Percentiles rank a stretch among this genome's conserved stretches.
These are phyloP conservation scores for Termitomyces eurrhizus DNA, from an alignment of 768 basidiomycete species.

Conservation along the genomic window DNA sequence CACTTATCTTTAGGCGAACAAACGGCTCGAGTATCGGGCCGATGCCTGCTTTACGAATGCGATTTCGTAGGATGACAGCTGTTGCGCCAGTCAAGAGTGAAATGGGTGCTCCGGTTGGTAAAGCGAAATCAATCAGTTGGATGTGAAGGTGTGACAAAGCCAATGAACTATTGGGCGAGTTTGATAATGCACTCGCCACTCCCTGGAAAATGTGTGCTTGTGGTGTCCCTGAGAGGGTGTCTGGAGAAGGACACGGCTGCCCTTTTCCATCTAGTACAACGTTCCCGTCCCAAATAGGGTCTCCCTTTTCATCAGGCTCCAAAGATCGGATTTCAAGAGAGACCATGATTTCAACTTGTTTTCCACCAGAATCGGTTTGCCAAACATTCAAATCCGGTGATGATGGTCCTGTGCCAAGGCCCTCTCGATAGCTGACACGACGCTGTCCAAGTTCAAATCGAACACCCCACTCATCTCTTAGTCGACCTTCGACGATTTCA, in stretches of 20 bases:
- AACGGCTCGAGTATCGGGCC: slow-evolving; percentile 82
- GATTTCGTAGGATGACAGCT: slow-evolving; percentile 58
- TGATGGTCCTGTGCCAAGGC: slow-evolving; percentile 30
- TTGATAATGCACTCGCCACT: slow-evolving; percentile 66
- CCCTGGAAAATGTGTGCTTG: slow-evolving; percentile 61
- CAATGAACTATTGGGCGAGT: slow-evolving; percentile 74
- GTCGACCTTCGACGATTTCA: slow-evolving; percentile 83
- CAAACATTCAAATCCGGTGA: slow-evolving; percentile 41
- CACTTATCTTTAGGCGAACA: slow-evolving; percentile 61
- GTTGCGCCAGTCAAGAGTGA: slow-evolving; percentile 63
- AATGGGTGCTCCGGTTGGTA: slow-evolving; percentile 39
- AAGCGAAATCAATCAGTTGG: slow-evolving; percentile 40
- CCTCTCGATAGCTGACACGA: slow-evolving; percentile 80
- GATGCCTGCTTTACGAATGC: slow-evolving; percentile 56
- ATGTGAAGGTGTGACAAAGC: slow-evolving; percentile 64
- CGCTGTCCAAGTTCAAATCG: slow-evolving; percentile 74
- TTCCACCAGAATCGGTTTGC: slow-evolving; percentile 63
- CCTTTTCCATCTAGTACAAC: slow-evolving; percentile 56
- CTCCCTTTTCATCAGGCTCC: slow-evolving; percentile 51
- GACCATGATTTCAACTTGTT: slow-evolving; percentile 45
- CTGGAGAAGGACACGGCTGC: slow-evolving; percentile 47
- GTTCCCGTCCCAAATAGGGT: slow-evolving; percentile 76
- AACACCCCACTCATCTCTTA: slow-evolving; percentile 76
- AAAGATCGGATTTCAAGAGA: slow-evolving; percentile 54
- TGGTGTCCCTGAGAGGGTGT: slow-evolving; percentile 44